Evolutionary conservation across 176 grass and related monocot genomes (phyloP), one percentile per base, ranked within the genome.

Genomic region (Luzula sylvatica): DNA sequence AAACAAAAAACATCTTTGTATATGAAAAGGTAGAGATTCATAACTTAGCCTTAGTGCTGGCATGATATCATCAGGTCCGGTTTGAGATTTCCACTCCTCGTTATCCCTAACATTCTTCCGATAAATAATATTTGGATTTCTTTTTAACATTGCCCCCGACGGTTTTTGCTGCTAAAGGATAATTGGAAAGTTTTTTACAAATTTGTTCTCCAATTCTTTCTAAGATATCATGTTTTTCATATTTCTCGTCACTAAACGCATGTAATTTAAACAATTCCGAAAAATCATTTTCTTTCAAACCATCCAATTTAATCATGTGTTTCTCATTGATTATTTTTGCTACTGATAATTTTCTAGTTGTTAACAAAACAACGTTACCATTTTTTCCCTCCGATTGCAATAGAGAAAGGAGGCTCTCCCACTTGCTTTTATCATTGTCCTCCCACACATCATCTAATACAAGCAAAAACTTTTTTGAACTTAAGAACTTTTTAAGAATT

Each of bases 391-490:
- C 49, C 2, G 9, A 1, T 56, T 53, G 43, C 8, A 72, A 53
- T 38, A 58, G 59, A 60, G 63, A 39, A 13, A 68, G 15, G 3
- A 75, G n/a, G 4, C 13, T 22, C 3, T 20, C 25, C 72, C 72
- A 68, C 20, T 64, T 20, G 17, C 14, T 26, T 14, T 0, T 24
- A 11, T 70, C 39, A 0, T 41, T 19, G 8, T 65, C 42, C 46
- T 65, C 44, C 70, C 71, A 81, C 8, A 81, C 28, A 16, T 75
- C 65, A 11, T 81, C 77, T 7, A 75, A 15, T 27, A 75, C 55
- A 1, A 81, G 57, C 5, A 81, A 15, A 43, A 70, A 47, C 14
- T 40, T 81, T 49, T 64, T 65, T 0, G 3, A 35, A 8, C 3
- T 20, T 1, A 81, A 38, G 1, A 28, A 3, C 0, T 38, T 1